A percentile compares a stretch with the other conserved stretches of the same genome.
Evolutionary conservation across 768 basidiomycete species (phyloP).

Genomic region (Mrakia gelida): DNA sequence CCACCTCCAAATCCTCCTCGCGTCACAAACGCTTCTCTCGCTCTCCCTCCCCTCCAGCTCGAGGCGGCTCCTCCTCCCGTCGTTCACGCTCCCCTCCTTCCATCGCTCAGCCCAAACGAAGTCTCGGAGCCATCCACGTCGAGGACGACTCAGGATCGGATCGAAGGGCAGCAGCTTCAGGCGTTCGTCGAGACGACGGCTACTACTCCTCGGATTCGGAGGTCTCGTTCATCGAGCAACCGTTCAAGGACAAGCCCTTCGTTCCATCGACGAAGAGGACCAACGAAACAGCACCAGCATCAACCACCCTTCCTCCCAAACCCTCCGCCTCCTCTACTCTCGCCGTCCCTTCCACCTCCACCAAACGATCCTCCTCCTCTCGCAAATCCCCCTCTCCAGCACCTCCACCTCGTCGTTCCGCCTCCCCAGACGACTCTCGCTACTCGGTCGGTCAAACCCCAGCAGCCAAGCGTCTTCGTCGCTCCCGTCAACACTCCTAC

Average conservation of each 20-base stretch:
- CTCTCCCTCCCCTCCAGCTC: slow-evolving; percentile 2
- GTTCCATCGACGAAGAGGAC: not conserved
- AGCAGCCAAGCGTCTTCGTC: slow-evolving; percentile 8
- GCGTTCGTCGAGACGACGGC: slow-evolving; percentile 4
- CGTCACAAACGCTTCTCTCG: slow-evolving; percentile 18
- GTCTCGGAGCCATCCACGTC: slow-evolving; percentile 28
- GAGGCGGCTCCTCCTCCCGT: not conserved
- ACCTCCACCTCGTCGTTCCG: slow-evolving; percentile 4
- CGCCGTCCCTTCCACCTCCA: not conserved
- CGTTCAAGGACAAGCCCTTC: slow-evolving; percentile 19
- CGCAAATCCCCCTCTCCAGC: slow-evolving; percentile 10
- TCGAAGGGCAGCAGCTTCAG: not conserved
- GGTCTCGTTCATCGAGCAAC: slow-evolving; percentile 23
- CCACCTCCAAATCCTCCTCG: not conserved
- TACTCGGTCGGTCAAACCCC: slow-evolving; percentile 13
- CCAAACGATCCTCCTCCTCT: not conserved
- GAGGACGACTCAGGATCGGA: slow-evolving; percentile 25
- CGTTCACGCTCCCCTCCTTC: slow-evolving; percentile 18
- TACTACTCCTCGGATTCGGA: slow-evolving; percentile 18
- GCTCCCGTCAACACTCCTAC: slow-evolving; percentile 2
- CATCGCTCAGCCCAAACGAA: slow-evolving; percentile 6
- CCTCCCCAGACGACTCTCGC: slow-evolving; percentile 25
- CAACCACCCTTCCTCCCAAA: not conserved
- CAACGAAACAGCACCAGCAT: not conserved
- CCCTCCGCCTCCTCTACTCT: not conserved